phyloP scores from a whole-genome alignment of 1,284 basidiomycete species.

The Paramarasmius palmivorus region DNA sequence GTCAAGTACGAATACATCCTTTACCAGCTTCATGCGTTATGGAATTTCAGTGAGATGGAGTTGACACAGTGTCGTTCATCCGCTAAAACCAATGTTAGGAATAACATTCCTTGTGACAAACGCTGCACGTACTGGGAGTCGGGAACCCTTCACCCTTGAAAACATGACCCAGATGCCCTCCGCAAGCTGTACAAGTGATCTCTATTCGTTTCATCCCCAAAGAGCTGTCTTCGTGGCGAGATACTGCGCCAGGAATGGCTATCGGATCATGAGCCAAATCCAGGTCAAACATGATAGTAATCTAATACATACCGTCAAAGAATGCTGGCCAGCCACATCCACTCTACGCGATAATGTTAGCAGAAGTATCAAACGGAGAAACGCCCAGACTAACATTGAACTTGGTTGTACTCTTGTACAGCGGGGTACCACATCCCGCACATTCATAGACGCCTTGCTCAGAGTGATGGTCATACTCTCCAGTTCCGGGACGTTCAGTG shows the following conservation, averaged over 20 bases:
- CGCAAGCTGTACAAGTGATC: slow-evolving; percentile 83
- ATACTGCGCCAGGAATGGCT: slow-evolving; percentile 92
- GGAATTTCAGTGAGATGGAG: slow-evolving; percentile 83
- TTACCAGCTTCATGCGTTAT: slow-evolving; percentile 45
- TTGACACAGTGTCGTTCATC: slow-evolving; percentile 92
- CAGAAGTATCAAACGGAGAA: neutral
- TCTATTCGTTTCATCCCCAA: slow-evolving; percentile 66
- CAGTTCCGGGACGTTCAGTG: slow-evolving; percentile 79
- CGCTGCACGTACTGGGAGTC: slow-evolving; percentile 61
- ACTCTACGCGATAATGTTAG: slow-evolving; percentile 44
- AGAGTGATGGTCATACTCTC: slow-evolving; percentile 74
- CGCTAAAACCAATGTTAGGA: slow-evolving; percentile 41
- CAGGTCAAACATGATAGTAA: neutral
- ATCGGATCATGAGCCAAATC: neutral
- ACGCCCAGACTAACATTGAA: slow-evolving; percentile 56
- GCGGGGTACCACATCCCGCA: slow-evolving; percentile 66
- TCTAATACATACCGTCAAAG: slow-evolving; percentile 71
- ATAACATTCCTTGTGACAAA: slow-evolving; percentile 24
- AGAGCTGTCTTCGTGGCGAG: slow-evolving; percentile 61
- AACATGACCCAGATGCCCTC: slow-evolving; percentile 91
- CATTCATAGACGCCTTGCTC: slow-evolving; percentile 74
- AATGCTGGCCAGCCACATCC: slow-evolving; percentile 98
- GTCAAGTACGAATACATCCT: no score
- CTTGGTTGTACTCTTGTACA: slow-evolving; percentile 89
- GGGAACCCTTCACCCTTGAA: slow-evolving; percentile 87